A percentile compares a stretch with the other conserved stretches of the same genome.
phyloP scores from a whole-genome alignment of 768 basidiomycete genomes.

The Serendipita vermifera region DNA sequence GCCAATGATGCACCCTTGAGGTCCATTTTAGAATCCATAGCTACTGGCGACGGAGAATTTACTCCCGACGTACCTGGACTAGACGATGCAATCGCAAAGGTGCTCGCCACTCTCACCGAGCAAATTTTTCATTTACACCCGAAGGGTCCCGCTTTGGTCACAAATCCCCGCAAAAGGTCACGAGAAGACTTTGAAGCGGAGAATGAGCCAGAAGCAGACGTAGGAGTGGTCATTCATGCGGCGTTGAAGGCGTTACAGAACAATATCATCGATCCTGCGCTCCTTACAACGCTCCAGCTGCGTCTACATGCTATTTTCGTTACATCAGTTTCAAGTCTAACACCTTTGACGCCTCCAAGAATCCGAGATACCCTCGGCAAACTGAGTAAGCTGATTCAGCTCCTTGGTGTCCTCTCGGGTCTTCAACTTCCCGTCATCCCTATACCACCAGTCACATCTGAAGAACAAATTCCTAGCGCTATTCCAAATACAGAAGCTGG shows the following conservation, averaged over 20 bases:
- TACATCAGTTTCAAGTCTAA: conserved; percentile 47
- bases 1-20: too few relatives aligned
- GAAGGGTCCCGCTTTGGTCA: too few relatives aligned
- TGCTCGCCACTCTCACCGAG: too few relatives aligned
- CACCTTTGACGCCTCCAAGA: conserved; percentile 25
- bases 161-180: too few relatives aligned
- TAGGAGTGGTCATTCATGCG: background rate
- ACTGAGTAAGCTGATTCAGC: conserved; percentile 68
- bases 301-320: conserved; percentile 68
- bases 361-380: conserved; percentile 57
- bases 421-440: conserved; percentile 40
- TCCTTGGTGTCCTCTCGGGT: conserved; percentile 66
- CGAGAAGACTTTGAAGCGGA: too few relatives aligned
- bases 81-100: too few relatives aligned
- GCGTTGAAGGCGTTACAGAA: conserved; percentile 13
- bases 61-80: too few relatives aligned
- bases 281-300: conserved; percentile 58
- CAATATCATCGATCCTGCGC: conserved; percentile 38
- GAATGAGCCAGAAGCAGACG: too few relatives aligned
- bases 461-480: conserved; percentile 23
- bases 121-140: too few relatives aligned
- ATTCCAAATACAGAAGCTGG: conserved; percentile 22
- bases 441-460: conserved; percentile 22
- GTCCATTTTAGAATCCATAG: too few relatives aligned
- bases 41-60: too few relatives aligned